Base-by-base conservation (phyloP, 495 filamentous ascomycete species). In the Xylaria scruposa region DNA sequence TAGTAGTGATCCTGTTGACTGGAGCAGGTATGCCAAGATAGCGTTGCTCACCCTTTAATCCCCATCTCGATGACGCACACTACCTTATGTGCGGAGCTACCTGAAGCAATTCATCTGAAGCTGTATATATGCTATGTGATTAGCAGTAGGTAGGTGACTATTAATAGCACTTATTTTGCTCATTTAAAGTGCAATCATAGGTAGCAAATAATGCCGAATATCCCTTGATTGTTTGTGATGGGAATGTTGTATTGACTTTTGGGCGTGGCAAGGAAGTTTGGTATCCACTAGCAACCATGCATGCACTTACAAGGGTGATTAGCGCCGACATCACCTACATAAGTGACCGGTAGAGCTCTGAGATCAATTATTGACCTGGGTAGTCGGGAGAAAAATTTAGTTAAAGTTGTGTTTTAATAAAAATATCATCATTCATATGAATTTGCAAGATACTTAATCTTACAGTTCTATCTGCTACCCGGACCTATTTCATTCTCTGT, bases 11-110 rank as follows among this genome's bases (percentile, higher is more conserved):
- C 33, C 21, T 26, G 44, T 8, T 26, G 0, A 38, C 15, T 46
- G 68, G 51, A 26, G 53, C 10, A 70, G 51, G 10, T 58, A 62
- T 38, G 17, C 31, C 19, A 3, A 26, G 70, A 29, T 33, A 54
- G 29, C 24, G 46, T 67, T 21, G 72, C 74, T 70, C 72, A 89
- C 89, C 87, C 88, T 83, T 88, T 89, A 77, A 91, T 90, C 12
- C 89, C 89, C 89, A 91, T 91, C 47, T 67, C 29, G 70, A 60
- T 67, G 59, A 56, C 70, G 70, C 40, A 40, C 62, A 59, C 61
- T 5, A 40, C 49, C 8, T 8, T 36, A 65, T 17, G 26, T 49
- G n/a, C 10, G 26, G 15, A 46, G 36, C 68, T 62, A 54, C 26
- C 24, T n/a, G n/a, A 63, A 8, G 62, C 62, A 51, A 59, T 36